These are phyloP conservation scores for Penicillium arizonense DNA, from an alignment of 495 filamentous ascomycete genomes.

Conservation along the genomic window DNA sequence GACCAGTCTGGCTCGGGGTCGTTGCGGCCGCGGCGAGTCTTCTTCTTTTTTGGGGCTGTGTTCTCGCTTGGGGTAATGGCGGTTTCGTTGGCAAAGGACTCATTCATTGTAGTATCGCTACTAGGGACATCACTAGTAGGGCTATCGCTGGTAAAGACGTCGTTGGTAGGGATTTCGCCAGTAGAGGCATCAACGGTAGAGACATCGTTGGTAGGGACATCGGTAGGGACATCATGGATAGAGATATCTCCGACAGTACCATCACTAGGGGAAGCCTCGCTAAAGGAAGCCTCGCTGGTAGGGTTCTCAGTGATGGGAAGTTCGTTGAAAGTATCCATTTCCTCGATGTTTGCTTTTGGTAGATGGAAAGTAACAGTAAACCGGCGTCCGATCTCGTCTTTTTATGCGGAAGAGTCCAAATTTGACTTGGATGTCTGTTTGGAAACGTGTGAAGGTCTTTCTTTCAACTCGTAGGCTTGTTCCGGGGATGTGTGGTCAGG, in stretches of 20 bases:
- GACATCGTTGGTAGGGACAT: too few relatives aligned
- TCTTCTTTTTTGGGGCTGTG: neutral
- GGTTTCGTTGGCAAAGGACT: neutral
- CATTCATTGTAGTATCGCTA: too few relatives aligned
- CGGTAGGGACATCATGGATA: too few relatives aligned
- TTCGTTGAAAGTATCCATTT: neutral
- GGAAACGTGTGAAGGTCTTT: neutral
- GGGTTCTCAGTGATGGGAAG: neutral
- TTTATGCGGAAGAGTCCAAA: constrained; percentile 2
- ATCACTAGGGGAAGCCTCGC: too few relatives aligned
- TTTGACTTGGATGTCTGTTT: neutral
- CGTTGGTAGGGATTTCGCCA: neutral
- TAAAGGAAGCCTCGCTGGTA: too few relatives aligned
- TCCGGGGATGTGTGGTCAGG: neutral
- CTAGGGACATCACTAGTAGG: neutral
- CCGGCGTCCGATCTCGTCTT: neutral
- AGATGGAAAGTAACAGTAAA: neutral
- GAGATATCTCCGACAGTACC: too few relatives aligned
- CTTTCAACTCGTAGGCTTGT: neutral
- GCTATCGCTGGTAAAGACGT: neutral
- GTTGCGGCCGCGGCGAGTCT: constrained; percentile 7
- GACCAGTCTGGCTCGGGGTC: constrained; percentile 13
- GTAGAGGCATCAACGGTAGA: too few relatives aligned
- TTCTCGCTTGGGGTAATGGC: neutral
- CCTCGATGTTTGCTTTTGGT: neutral